Percentiles rank a stretch among this genome's conserved stretches.
Evolutionary conservation across 1,284 basidiomycete genomes (phyloP).

Genomic region (Takashimella koratensis): DNA sequence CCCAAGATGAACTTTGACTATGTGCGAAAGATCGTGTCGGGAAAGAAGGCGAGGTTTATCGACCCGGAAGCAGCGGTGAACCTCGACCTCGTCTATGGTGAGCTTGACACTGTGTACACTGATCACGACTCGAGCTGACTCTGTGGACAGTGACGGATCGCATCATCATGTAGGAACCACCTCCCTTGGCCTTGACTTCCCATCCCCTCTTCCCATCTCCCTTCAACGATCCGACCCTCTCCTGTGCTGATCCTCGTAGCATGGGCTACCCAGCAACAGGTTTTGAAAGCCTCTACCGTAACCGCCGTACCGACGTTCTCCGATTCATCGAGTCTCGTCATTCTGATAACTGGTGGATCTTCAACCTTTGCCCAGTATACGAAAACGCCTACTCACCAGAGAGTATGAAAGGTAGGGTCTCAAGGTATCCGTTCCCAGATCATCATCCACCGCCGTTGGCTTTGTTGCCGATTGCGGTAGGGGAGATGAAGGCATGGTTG

Average conservation of each 20-base stretch:
- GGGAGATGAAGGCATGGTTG: slow-evolving; percentile 77
- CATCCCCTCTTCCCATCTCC: background rate
- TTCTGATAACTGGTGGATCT: slow-evolving; percentile 73
- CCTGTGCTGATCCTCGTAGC: too few relatives aligned
- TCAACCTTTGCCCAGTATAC: slow-evolving; percentile 74
- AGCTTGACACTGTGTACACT: slow-evolving; percentile 35
- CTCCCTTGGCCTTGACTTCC: slow-evolving; percentile 53
- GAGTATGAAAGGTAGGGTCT: slow-evolving; percentile 58
- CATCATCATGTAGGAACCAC: slow-evolving; percentile 60
- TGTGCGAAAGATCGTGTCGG: slow-evolving; percentile 51
- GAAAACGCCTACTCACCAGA: slow-evolving; percentile 53
- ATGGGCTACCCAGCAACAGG: slow-evolving; percentile 77
- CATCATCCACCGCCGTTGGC: slow-evolving; percentile 82
- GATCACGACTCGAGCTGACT: slow-evolving; percentile 6
- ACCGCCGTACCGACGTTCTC: slow-evolving; percentile 70
- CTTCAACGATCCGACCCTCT: too few relatives aligned
- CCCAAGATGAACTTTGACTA: slow-evolving; percentile 28
- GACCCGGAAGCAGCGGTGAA: slow-evolving; percentile 67
- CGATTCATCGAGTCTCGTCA: slow-evolving; percentile 71
- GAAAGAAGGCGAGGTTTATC: slow-evolving; percentile 69
- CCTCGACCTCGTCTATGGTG: slow-evolving; percentile 77
- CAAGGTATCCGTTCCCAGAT: slow-evolving; percentile 82
- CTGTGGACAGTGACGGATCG: slow-evolving; percentile 41
- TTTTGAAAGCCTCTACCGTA: slow-evolving; percentile 75
- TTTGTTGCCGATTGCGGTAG: slow-evolving; percentile 67